Percentiles rank a stretch among this genome's conserved stretches.
Evolutionary conservation across 495 filamentous ascomycete species (phyloP).

Genomic region (Aspergillus egyptiacus): DNA sequence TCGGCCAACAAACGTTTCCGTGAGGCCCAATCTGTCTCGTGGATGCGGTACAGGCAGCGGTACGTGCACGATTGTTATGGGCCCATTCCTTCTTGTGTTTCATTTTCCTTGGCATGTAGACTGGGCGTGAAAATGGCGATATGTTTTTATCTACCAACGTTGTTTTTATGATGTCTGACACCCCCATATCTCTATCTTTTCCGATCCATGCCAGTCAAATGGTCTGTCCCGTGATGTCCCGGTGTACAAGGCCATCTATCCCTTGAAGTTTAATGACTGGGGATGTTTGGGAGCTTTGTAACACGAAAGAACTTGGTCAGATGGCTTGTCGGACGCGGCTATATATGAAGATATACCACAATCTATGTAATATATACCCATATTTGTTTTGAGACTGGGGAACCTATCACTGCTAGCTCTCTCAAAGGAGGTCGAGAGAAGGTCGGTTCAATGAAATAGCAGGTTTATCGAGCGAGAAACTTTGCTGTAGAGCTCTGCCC

Average conservation of each 20-base stretch:
- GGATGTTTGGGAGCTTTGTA: conserved; percentile 13
- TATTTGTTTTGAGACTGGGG: no score
- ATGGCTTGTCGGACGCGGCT: not conserved
- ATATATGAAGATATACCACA: conserved; percentile 7
- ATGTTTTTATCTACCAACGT: conserved; percentile 11
- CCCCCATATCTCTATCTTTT: not conserved
- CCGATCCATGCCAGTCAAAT: not conserved
- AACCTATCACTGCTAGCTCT: no score
- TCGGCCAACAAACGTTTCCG: conserved; percentile 32
- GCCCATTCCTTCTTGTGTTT: conserved; percentile 13
- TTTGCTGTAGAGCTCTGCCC: no score
- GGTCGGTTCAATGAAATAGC: no score
- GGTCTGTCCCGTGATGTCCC: not conserved
- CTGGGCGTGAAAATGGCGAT: conserved; percentile 16
- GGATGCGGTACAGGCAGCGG: conserved; percentile 12
- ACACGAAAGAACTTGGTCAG: conserved; percentile 4
- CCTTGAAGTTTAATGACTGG: conserved; percentile 10
- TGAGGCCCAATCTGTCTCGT: conserved; percentile 15
- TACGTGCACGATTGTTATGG: conserved; percentile 17
- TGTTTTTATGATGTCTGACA: conserved; percentile 7
- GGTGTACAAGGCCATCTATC: conserved; percentile 4
- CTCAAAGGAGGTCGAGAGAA: no score
- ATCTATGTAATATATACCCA: not conserved
- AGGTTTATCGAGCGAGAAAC: no score
- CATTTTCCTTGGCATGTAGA: conserved; percentile 19